Base-by-base conservation (phyloP, 805 yeast genomes). In the Suhomyces canberraensis region DNA sequence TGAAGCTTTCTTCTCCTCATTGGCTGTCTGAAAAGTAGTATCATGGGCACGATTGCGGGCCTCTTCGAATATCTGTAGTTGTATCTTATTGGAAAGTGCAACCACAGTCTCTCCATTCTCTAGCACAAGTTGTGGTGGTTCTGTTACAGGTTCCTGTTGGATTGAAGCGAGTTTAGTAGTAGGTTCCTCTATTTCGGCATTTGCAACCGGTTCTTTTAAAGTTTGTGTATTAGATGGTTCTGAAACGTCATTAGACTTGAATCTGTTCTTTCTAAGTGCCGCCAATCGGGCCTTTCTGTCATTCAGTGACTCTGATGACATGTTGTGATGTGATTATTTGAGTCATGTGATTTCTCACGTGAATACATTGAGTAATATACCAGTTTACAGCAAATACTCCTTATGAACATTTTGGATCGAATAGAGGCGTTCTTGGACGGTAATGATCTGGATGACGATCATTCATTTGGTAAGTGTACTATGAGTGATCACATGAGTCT, bases 31-130 rank as follows among this genome's bases (percentile, higher is more conserved):
- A 16, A 39, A 19, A 16, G 11, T 14, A 16, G 28, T 19, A 25
- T 37, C 38, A 31, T 33, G 33, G 18, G 45, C 44, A 24, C 31
- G 33, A 29, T 22, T 19, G 20, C 35, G 38, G 15, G 57, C 50
- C 16, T 40, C 38, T 13, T 36, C 31, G 18, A 52, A 35, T 2
- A 58, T 51, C 27, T 49, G 44, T 18, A 44, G 45, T 36, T 60
- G 61, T 9, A 54, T 47, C 18, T 46, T 39, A n/a, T 42, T 35
- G 2, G 61, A 54, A 16, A 54, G 40, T 8, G 47, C 54, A 31
- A 59, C 64, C 3, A 60, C 63, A 3, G 60, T 60, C 36, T 56
- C 64, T 15, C 19, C 34, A 15, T 32, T 11, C 8, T 16, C 29
- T 8, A 32, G 13, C 20, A 16, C 19, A 11, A 32, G 29, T 11